These are phyloP conservation scores for Hypoxylon intermedium DNA, from an alignment of 495 filamentous ascomycete species.

Conservation along the genomic window DNA sequence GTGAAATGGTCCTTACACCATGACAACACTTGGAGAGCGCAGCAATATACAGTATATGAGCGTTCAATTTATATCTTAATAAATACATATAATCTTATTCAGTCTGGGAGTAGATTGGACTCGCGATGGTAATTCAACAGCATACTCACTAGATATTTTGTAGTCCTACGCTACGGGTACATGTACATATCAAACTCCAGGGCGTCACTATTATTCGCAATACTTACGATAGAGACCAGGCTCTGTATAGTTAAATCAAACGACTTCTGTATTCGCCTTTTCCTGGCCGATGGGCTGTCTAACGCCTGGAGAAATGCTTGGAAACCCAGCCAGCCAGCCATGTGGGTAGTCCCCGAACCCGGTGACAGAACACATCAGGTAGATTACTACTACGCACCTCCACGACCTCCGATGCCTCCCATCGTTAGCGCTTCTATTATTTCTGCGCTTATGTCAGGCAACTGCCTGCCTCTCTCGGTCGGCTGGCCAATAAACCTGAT, in stretches of 20 bases:
- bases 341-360: not conserved
- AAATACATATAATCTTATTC: no score
- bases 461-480: conserved; percentile 50
- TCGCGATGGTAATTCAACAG: no score
- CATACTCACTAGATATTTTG: no score
- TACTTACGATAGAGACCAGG: no score
- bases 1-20: no score
- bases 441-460: conserved; percentile 58
- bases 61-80: no score
- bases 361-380: not conserved
- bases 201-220: no score
- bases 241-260: not conserved
- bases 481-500: conserved; percentile 74
- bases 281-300: conserved; percentile 1
- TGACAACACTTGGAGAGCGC: no score
- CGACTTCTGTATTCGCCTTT: conserved; percentile 13
- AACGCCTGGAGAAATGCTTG: conserved; percentile 1
- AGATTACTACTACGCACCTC: conserved; percentile 38
- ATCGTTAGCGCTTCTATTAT: conserved; percentile 59
- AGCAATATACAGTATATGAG: no score
- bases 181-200: not conserved
- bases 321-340: not conserved
- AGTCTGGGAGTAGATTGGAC: no score
- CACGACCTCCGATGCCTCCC: conserved; percentile 58
- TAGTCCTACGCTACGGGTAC: no score